Evolutionary conservation across 768 basidiomycete genomes (phyloP).

Genomic region (Russula abietina): DNA sequence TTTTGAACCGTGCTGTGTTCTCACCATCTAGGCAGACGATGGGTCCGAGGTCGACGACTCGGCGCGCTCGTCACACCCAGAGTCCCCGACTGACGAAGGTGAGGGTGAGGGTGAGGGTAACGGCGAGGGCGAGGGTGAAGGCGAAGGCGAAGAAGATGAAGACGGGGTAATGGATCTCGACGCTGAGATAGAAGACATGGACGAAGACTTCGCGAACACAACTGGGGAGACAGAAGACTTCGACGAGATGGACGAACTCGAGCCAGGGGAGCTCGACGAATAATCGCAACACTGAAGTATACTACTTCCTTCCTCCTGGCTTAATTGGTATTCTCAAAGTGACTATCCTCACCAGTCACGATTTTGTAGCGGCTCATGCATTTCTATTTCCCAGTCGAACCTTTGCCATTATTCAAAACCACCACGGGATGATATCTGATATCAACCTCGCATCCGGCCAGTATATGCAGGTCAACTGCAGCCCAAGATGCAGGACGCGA

Average conservation of each 20-base stretch:
- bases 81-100: constrained; percentile 35
- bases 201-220: constrained; percentile 20
- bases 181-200: constrained; percentile 31
- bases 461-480: not conserved
- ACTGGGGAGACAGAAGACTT: constrained; percentile 16
- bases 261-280: constrained; percentile 14
- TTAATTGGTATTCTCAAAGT: not conserved
- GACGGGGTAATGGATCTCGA: constrained; percentile 44
- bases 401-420: not conserved
- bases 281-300: not conserved
- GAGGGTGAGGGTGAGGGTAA: constrained; percentile 33
- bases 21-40: constrained; percentile 32
- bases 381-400: not conserved
- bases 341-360: not conserved
- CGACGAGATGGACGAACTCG: constrained; percentile 16
- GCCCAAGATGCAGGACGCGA: not conserved
- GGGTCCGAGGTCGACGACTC: constrained; percentile 40
- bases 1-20: not conserved
- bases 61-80: constrained; percentile 35
- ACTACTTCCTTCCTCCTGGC: not conserved
- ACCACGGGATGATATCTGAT: not conserved
- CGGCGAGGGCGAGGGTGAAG: constrained; percentile 41
- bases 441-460: constrained; percentile 10
- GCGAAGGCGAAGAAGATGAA: constrained; percentile 58
- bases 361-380: not conserved